Percentiles rank a stretch among this genome's conserved stretches.
Conservation (phyloP, 352 stramenopile species). For the Peronosclerospora sorghi region DNA sequence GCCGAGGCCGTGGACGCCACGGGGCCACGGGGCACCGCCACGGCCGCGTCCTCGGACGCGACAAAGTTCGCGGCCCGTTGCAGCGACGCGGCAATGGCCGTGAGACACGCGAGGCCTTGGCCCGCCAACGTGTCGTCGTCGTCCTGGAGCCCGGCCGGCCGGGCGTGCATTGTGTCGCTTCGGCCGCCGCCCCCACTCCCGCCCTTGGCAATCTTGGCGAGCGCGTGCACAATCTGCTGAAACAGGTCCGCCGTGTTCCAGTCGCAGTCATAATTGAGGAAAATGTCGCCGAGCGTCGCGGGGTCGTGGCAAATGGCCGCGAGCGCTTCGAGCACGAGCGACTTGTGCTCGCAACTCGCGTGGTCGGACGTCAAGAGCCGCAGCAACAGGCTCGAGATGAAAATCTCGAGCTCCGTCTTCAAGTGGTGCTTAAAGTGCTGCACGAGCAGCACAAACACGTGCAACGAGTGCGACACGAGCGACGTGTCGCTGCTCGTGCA, state of each 20-base stretch:
- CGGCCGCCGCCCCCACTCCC: no score
- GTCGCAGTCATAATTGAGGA: constrained; percentile 99
- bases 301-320: constrained; percentile 92
- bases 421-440: constrained; percentile 90
- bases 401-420: constrained; percentile 97
- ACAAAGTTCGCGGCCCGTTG: constrained; percentile 84
- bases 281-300: constrained; percentile 93
- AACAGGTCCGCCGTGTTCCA: constrained; percentile 96
- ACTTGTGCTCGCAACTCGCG: constrained; percentile 95
- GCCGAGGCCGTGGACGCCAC: constrained; percentile 50
- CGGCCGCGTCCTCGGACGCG: constrained; percentile 23
- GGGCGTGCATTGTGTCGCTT: no score
- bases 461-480: constrained; percentile 94
- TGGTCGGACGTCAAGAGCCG: constrained; percentile 95
- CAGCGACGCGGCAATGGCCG: constrained; percentile 87
- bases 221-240: constrained; percentile 94
- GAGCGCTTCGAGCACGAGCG: constrained; percentile 95
- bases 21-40: no score
- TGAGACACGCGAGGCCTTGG: constrained; percentile 88
- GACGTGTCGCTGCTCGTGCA: constrained; percentile 94
- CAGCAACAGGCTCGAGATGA: constrained; percentile 98
- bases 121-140: constrained; percentile 67
- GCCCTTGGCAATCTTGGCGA: constrained; percentile 92
- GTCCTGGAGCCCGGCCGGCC: no score
- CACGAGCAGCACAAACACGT: constrained; percentile 96